These are phyloP conservation scores for Candida multigemmis DNA, from an alignment of 805 yeast species.

Conservation along the genomic window DNA sequence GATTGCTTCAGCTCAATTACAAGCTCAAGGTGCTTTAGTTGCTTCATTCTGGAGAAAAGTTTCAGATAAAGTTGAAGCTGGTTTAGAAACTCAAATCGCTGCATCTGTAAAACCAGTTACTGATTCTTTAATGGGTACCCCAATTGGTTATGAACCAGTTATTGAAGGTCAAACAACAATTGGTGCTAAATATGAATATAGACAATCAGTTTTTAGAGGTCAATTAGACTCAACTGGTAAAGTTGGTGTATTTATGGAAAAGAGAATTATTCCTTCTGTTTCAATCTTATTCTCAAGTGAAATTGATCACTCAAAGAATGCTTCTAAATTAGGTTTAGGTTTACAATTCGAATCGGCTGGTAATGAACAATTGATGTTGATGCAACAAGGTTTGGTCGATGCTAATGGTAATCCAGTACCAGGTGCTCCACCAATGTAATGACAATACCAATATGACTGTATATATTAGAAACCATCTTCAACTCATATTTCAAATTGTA, in stretches of 20 bases:
- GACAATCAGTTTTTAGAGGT: slow-evolving; percentile 93
- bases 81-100: slow-evolving; percentile 76
- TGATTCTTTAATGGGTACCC: slow-evolving; percentile 67
- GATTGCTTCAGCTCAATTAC: slow-evolving; percentile 90
- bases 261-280: slow-evolving; percentile 86
- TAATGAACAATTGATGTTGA: slow-evolving; percentile 82
- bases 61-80: slow-evolving; percentile 90
- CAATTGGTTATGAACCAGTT: slow-evolving; percentile 75
- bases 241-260: slow-evolving; percentile 85
- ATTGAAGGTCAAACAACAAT: slow-evolving; percentile 87
- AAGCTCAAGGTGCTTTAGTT: slow-evolving; percentile 82
- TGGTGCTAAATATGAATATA: slow-evolving; percentile 97
- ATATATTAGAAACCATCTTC: background rate
- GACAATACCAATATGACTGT: background rate
- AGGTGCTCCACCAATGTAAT: slow-evolving; percentile 53
- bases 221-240: slow-evolving; percentile 88
- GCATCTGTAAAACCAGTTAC: slow-evolving; percentile 69
- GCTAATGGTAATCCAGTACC: slow-evolving; percentile 81
- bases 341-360: slow-evolving; percentile 94
- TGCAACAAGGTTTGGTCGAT: slow-evolving; percentile 81
- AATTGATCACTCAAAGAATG: slow-evolving; percentile 67
- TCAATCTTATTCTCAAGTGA: slow-evolving; percentile 86
- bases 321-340: slow-evolving; percentile 86
- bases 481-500: background rate
- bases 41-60: slow-evolving; percentile 94